Evolutionary conservation across 257 asterid species (phyloP), one percentile per base, ranked within the genome.

Genomic region (Salvia rosmarinus): DNA sequence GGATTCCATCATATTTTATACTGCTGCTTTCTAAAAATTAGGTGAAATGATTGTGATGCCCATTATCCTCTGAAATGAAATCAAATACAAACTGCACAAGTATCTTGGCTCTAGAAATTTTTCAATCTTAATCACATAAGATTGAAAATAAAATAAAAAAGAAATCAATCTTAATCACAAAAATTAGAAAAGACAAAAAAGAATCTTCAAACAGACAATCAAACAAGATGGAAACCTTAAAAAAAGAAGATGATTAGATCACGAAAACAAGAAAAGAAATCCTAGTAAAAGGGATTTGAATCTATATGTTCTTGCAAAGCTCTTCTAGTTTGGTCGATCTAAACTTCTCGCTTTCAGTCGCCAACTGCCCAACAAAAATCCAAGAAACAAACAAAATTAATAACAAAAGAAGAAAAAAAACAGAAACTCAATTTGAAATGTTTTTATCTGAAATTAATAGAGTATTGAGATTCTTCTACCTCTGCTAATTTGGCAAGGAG

Each of bases 301-400:
- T 84, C 84, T 52, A 87, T 71, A 87, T 76, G 63, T 81, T 83
- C 77, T 85, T 87, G 90, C 87, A 83, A 37, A 87, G 82, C 73
- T 87, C 93, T 64, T 87, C 93, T 83, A 87, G 67, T 64, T 85
- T 85, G 79, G 80, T 81, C 70, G 86, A 68, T 63, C 93, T 83
- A 77, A 82, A 3, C 47, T 72, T 83, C 83, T 87, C 93, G 12
- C 93, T 87, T 64, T 87, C 88, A 0, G 75, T 73, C 20, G 85
- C 87, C 87, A 86, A 68, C 91, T 86, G 82, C 25, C 62, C 67
- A 47, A 46, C 60, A 42, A 42, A 42, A 49, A 56, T 28, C 40
- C 62, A 66, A 12, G 19, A 14, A 32, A 19, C 9, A 14, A 0
- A 46, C 13, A 21, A 12, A 1, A 0, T 7, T 5, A 50, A 50